Evolutionary conservation across 2,329 filamentous ascomycete species (phyloP), one percentile per base, ranked within the genome.

Genomic region (Alternaria solani): DNA sequence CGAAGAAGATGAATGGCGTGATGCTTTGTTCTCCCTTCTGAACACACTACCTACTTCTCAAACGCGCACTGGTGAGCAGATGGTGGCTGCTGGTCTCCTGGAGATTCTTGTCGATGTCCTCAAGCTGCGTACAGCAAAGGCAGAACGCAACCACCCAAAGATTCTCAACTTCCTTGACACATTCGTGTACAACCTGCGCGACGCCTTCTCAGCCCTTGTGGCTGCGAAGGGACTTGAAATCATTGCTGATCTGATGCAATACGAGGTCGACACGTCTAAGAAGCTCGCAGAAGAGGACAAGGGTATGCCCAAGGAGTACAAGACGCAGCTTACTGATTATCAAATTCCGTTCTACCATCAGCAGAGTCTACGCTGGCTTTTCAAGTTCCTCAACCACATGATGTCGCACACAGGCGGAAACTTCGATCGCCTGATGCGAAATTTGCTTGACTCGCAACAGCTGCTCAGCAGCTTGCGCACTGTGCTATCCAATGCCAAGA

Each of bases 331-430:
- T 26, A 93, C 96, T 44, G 96, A 99, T 79, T 99, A 97, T 75
- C 87, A 93, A 71, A 93, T 98, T 54, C 93, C 94, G 0, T 97
- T 93, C 76, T 93, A 93, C 75, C 91, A 96, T 68, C 95, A 98
- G 75, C 93, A 97, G 77, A 94, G 93, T 18, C 84, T 99, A 30
- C 94, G 96, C 73, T 96, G 92, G 88, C 84, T 97, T 44, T 90
- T 99, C 78, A 97, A 97, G 78, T 97, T 98, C 74, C 91, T 97
- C 64, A 94, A 97, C 69, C 94, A 98, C 76, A 90, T 98, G 81
- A 96, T 98, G 90, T 82, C 91, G 80, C 78, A 96, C 85, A 85
- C 89, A 82, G 77, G 91, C 56, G 92, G 91, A 59, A 95, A 94
- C 59, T 94, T 94, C 57, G 95, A 98, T 75, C 90, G 95, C 36